Conservation (phyloP, 2,329 filamentous ascomycete genomes). For the Pestalotiopsis sp. region DNA sequence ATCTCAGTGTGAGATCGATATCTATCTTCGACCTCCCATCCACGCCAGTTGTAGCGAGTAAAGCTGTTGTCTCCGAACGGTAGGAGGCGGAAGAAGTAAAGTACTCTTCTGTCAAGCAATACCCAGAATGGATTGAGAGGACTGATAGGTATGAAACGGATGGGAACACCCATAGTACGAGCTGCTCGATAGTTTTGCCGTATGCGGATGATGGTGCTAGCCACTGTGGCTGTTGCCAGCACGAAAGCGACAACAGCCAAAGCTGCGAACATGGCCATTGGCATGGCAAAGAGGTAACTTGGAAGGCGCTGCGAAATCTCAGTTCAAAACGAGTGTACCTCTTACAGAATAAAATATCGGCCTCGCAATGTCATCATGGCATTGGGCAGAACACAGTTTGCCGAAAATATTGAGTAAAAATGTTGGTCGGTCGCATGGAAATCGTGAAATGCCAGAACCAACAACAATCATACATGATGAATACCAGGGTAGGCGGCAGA, state of each 20-base stretch:
- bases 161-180: slow-evolving; percentile 3
- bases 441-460: background rate
- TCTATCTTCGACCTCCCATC: background rate
- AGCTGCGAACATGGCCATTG: background rate
- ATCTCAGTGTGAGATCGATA: slow-evolving; percentile 2
- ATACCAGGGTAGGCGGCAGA: background rate
- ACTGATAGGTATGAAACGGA: background rate
- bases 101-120: background rate
- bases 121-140: slow-evolving; percentile 4
- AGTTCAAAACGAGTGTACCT: background rate
- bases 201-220: background rate
- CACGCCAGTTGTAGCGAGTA: slow-evolving; percentile 5
- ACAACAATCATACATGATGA: background rate
- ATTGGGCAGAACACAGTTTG: background rate
- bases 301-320: background rate
- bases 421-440: background rate
- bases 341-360: background rate
- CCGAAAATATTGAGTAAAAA: background rate
- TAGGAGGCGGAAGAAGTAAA: background rate
- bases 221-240: background rate
- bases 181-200: background rate
- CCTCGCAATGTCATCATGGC: background rate
- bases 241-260: background rate
- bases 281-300: background rate
- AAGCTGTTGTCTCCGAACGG: background rate